A percentile compares a stretch with the other conserved stretches of the same genome.
phyloP scores from a whole-genome alignment of 768 basidiomycete genomes.

The Rickenella mellea region DNA sequence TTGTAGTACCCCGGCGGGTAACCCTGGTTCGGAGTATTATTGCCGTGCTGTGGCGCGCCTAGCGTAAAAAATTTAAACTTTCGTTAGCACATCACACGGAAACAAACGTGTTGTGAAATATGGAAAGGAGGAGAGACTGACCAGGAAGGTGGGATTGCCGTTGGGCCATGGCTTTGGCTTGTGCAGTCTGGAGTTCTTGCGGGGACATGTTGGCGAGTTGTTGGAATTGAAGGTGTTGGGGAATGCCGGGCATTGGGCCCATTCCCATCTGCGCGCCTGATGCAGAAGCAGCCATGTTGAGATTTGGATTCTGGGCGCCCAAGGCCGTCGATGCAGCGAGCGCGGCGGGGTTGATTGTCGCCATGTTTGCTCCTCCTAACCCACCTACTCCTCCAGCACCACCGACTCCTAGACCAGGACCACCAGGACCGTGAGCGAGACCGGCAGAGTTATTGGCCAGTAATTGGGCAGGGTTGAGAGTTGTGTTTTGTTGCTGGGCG shows the following conservation, averaged over 20 bases:
- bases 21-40: constrained; percentile 19
- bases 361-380: constrained; percentile 8
- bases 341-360: constrained; percentile 12
- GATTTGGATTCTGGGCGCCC: background rate
- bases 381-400: constrained; percentile 15
- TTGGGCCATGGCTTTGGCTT: constrained; percentile 4
- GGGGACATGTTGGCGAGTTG: constrained; percentile 1
- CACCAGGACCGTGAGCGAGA: constrained; percentile 12
- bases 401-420: too few species aligned
- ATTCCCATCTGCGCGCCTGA: constrained; percentile 5
- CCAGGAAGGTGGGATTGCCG: too few species aligned
- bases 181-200: constrained; percentile 5
- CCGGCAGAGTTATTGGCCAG: constrained; percentile 6
- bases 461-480: constrained; percentile 6
- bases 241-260: constrained; percentile 7
- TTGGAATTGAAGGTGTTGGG: constrained; percentile 6
- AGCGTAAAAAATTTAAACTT: too few species aligned
- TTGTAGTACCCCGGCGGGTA: constrained; percentile 12
- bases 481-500: too few species aligned
- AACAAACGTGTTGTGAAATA: too few species aligned
- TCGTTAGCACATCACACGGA: too few species aligned
- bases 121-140: too few species aligned
- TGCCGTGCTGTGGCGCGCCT: constrained; percentile 20
- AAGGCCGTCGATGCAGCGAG: constrained; percentile 7
- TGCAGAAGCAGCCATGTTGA: background rate